phyloP scores from a whole-genome alignment of 805 yeast genomes.

The Schizosaccharomyces lindneri region DNA sequence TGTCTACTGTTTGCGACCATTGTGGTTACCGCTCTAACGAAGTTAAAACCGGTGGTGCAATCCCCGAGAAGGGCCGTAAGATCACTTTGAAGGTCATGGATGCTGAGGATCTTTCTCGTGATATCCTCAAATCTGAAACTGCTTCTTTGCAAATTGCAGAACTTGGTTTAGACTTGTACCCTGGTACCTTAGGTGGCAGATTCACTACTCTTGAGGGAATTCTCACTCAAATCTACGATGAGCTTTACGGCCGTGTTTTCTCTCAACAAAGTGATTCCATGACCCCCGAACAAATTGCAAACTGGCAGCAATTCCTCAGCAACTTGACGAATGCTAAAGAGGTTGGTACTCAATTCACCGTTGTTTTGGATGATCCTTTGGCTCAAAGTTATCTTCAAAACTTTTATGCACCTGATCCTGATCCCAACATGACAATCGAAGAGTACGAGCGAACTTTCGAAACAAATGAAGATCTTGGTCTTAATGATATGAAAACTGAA shows the following conservation, averaged over 20 bases:
- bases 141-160: slow-evolving; percentile 75
- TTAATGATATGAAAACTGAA: slow-evolving; percentile 21
- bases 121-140: slow-evolving; percentile 80
- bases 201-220: slow-evolving; percentile 94
- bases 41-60: slow-evolving; percentile 94
- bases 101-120: slow-evolving; percentile 81
- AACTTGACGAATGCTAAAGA: slow-evolving; percentile 51
- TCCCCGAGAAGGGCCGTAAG: slow-evolving; percentile 62
- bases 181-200: slow-evolving; percentile 94
- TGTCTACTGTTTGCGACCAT: slow-evolving; percentile 77
- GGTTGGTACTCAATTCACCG: slow-evolving; percentile 63
- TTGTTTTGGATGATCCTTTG: slow-evolving; percentile 78
- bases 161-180: slow-evolving; percentile 65
- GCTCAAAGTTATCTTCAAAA: slow-evolving; percentile 91
- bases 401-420: slow-evolving; percentile 95
- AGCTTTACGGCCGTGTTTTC: slow-evolving; percentile 62
- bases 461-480: slow-evolving; percentile 80
- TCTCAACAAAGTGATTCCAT: slow-evolving; percentile 74
- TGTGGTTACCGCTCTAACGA: slow-evolving; percentile 95
- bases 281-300: slow-evolving; percentile 49
- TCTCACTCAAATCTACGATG: slow-evolving; percentile 68
- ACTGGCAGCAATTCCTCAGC: slow-evolving; percentile 64
- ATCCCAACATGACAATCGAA: slow-evolving; percentile 82
- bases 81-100: slow-evolving; percentile 57
- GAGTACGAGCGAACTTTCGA: slow-evolving; percentile 58